phyloP scores from a whole-genome alignment of 2,329 filamentous ascomycete genomes.

The Fonsecaea nubica region DNA sequence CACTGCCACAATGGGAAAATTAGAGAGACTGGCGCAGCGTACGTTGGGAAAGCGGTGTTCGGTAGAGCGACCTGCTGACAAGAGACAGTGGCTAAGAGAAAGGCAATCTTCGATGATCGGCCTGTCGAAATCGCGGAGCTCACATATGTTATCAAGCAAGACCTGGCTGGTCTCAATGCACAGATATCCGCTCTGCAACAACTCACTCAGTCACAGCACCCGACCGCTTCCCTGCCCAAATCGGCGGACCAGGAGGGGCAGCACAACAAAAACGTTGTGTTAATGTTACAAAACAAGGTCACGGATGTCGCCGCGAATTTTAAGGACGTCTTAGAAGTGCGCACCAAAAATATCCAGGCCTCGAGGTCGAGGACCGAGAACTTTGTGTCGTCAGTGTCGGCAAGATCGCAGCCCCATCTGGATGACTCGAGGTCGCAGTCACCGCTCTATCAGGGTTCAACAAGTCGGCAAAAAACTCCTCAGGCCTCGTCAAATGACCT shows the following conservation, averaged over 20 bases:
- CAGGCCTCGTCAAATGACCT: slow-evolving; percentile 69
- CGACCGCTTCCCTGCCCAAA: slow-evolving; percentile 58
- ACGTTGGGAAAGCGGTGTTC: slow-evolving; percentile 44
- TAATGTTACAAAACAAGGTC: slow-evolving; percentile 37
- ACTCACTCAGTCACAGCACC: slow-evolving; percentile 78
- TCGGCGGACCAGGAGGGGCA: slow-evolving; percentile 79
- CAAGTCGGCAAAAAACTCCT: slow-evolving; percentile 63
- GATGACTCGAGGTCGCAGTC: slow-evolving; percentile 76
- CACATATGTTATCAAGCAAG: slow-evolving; percentile 97
- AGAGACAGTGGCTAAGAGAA: slow-evolving; percentile 80
- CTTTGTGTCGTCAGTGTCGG: slow-evolving; percentile 88
- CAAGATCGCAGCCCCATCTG: slow-evolving; percentile 70
- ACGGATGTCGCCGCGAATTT: slow-evolving; percentile 94
- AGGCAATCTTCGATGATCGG: slow-evolving; percentile 95
- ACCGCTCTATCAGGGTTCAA: slow-evolving; percentile 81
- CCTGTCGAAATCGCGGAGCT: slow-evolving; percentile 97
- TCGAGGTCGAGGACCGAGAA: slow-evolving; percentile 92
- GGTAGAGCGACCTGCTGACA: slow-evolving; percentile 22
- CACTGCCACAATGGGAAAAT: slow-evolving; percentile 87
- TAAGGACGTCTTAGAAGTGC: slow-evolving; percentile 94
- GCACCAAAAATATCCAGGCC: slow-evolving; percentile 97
- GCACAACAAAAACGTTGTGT: slow-evolving; percentile 86
- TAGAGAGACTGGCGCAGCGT: slow-evolving; percentile 90
- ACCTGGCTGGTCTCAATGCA: slow-evolving; percentile 82
- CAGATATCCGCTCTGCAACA: slow-evolving; percentile 84